These are phyloP conservation scores for Cyberlindnera petersonii DNA, from an alignment of 805 yeast species.

Conservation along the genomic window DNA sequence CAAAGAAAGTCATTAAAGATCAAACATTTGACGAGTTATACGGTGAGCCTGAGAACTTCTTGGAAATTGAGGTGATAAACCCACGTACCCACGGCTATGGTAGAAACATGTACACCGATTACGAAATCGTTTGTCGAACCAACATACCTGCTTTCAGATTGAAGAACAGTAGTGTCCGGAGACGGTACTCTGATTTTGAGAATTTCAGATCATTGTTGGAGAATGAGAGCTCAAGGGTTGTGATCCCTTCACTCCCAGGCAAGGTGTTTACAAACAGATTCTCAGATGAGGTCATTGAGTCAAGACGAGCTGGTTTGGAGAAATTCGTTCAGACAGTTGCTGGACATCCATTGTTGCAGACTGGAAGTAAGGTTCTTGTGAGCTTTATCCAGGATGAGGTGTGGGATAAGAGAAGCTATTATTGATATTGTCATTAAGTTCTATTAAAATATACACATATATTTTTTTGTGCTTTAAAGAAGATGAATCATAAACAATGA, in stretches of 20 bases:
- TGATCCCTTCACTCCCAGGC: conserved; percentile 89
- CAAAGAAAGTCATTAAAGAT: conserved; percentile 32
- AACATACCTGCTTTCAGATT: conserved; percentile 84
- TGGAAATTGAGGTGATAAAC: conserved; percentile 82
- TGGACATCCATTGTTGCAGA: conserved; percentile 90
- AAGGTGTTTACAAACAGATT: conserved; percentile 68
- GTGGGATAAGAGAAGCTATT: conserved; percentile 47
- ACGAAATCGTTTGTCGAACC: conserved; percentile 85
- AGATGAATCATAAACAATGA: too few relatives aligned
- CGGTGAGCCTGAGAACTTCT: conserved; percentile 91
- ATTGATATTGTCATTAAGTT: background rate
- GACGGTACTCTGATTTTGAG: conserved; percentile 90
- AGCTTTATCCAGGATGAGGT: conserved; percentile 84
- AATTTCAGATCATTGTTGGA: conserved; percentile 69
- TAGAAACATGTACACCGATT: conserved; percentile 78
- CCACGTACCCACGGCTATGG: conserved; percentile 75
- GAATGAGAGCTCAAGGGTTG: conserved; percentile 71
- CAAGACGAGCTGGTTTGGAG: conserved; percentile 78
- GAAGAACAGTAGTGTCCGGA: conserved; percentile 61
- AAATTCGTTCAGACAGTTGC: conserved; percentile 75
- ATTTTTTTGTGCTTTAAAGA: too few relatives aligned
- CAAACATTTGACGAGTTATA: conserved; percentile 80
- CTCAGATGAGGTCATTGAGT: conserved; percentile 77
- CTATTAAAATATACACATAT: background rate
- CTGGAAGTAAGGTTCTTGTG: conserved; percentile 72